phyloP scores from a whole-genome alignment of 805 yeast genomes.

The Nakazawaea pomicola region DNA sequence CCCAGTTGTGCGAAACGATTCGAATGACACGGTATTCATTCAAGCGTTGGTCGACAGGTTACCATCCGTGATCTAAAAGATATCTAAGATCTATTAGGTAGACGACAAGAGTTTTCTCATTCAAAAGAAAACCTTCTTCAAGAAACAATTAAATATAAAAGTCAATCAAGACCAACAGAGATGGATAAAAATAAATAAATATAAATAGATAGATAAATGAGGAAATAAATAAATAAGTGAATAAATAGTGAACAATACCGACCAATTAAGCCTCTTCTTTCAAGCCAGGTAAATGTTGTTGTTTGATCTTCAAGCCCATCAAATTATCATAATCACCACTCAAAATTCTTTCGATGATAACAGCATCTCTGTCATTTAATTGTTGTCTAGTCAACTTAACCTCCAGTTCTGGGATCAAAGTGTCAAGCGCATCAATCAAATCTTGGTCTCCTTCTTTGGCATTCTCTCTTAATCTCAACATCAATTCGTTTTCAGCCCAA shows the following conservation, averaged over 20 bases:
- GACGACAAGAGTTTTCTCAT: too few species aligned
- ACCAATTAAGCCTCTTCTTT: background rate
- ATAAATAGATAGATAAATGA: conserved; percentile 10
- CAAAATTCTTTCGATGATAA: conserved; percentile 75
- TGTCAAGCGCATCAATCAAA: conserved; percentile 39
- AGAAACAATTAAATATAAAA: too few species aligned
- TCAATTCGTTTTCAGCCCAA: conserved; percentile 83
- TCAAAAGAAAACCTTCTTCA: too few species aligned
- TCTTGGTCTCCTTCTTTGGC: conserved; percentile 48
- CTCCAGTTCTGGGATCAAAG: conserved; percentile 36
- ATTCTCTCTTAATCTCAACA: conserved; percentile 69
- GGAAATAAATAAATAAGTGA: conserved; percentile 5
- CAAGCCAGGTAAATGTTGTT: conserved; percentile 7
- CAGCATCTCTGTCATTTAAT: conserved; percentile 63
- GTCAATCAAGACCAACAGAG: conserved; percentile 8
- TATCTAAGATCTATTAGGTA: too few species aligned
- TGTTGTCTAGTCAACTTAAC: conserved; percentile 50
- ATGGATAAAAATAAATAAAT: conserved; percentile 8
- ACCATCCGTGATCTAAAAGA: too few species aligned
- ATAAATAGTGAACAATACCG: background rate
- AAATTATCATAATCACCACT: conserved; percentile 80
- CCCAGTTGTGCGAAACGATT: too few species aligned
- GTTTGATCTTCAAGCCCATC: conserved; percentile 50
- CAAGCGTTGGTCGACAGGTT: too few species aligned
- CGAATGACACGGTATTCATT: too few species aligned